These are phyloP conservation scores for Cucurbita argyrosperma DNA, from an alignment of 306 rosid genomes.

Conservation along the genomic window DNA sequence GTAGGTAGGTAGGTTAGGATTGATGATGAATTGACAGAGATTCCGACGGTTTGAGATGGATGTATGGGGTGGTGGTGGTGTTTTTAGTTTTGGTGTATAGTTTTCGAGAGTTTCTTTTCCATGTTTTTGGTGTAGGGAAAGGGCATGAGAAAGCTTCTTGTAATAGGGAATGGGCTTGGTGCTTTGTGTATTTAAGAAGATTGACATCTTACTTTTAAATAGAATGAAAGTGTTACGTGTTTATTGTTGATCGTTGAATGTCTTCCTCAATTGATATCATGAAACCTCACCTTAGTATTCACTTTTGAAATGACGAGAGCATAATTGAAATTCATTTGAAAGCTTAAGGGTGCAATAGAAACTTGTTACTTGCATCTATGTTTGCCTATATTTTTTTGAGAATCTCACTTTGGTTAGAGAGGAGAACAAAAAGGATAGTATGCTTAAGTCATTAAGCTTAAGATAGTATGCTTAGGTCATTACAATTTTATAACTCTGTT, in stretches of 20 bases:
- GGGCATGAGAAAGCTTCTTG: slow-evolving; percentile 2
- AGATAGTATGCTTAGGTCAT: too few relatives aligned
- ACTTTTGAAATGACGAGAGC: too few relatives aligned
- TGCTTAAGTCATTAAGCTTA: too few relatives aligned
- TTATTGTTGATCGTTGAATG: neutral
- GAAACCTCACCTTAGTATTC: too few relatives aligned
- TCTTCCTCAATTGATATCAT: neutral
- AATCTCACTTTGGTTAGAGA: too few relatives aligned
- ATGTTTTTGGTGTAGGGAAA: slow-evolving; percentile 2
- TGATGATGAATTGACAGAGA: slow-evolving; percentile 7
- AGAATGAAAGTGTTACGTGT: neutral
- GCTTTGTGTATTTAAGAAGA: neutral
- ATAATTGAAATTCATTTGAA: too few relatives aligned
- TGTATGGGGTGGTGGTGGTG: neutral
- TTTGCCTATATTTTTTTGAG: too few relatives aligned
- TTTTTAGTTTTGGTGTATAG: slow-evolving; percentile 12
- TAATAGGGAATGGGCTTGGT: neutral
- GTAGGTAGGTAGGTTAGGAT: slow-evolving; percentile 3
- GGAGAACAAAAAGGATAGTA: too few relatives aligned
- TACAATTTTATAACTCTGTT: too few relatives aligned
- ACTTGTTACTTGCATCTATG: too few relatives aligned
- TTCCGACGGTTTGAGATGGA: slow-evolving; percentile 4
- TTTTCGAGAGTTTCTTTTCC: slow-evolving; percentile 2
- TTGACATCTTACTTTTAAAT: slow-evolving; percentile 7
- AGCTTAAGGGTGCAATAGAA: too few relatives aligned